These are phyloP conservation scores for Fusarium avenaceum DNA, from an alignment of 2,329 filamentous ascomycete genomes.

Conservation along the genomic window DNA sequence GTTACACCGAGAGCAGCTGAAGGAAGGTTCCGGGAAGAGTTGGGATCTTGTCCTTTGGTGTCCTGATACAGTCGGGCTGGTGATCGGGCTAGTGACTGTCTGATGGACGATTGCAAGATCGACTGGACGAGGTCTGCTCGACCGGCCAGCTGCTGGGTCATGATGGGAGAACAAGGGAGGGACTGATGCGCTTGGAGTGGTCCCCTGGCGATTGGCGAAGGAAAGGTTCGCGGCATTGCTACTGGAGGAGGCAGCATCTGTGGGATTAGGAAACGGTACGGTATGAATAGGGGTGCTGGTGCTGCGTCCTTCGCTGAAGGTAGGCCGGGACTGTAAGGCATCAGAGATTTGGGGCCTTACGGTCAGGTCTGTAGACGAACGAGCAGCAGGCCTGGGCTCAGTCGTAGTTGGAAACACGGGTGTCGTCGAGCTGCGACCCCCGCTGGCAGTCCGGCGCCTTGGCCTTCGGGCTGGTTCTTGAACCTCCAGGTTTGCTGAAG, in stretches of 20 bases:
- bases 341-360: conserved; percentile 59
- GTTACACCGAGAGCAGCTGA: conserved; percentile 79
- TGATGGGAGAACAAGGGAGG: conserved; percentile 32
- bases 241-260: conserved; percentile 38
- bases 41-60: conserved; percentile 62
- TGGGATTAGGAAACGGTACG: conserved; percentile 40
- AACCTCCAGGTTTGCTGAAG: conserved; percentile 50
- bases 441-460: conserved; percentile 67
- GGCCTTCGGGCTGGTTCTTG: conserved; percentile 50
- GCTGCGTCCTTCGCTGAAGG: conserved; percentile 60
- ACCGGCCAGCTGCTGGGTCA: conserved; percentile 42
- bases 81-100: conserved; percentile 51
- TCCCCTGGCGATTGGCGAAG: conserved; percentile 56
- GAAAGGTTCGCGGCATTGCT: conserved; percentile 49
- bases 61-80: conserved; percentile 51
- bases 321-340: conserved; percentile 55
- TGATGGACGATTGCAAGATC: conserved; percentile 58
- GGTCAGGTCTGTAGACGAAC: conserved; percentile 75
- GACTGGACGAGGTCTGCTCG: conserved; percentile 52
- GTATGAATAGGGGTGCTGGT: conserved; percentile 55
- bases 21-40: conserved; percentile 76
- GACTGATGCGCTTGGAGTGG: conserved; percentile 19
- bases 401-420: conserved; percentile 59
- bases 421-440: conserved; percentile 67
- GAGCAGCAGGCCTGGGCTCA: conserved; percentile 65